These are phyloP conservation scores for Aquilaria yunnanensis DNA, from an alignment of 345 rosid genomes.

Conservation along the genomic window DNA sequence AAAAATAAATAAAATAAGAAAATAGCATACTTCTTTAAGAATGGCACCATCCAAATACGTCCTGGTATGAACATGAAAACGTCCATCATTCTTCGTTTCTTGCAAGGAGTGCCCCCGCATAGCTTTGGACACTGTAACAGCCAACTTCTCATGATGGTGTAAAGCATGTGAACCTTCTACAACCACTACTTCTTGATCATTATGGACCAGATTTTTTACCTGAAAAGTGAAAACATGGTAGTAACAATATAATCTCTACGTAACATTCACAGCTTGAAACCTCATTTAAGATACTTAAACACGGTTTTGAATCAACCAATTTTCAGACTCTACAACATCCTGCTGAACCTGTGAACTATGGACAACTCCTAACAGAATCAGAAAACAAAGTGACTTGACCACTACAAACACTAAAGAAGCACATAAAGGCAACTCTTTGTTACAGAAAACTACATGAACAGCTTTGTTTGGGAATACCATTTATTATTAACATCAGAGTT, in stretches of 20 bases:
- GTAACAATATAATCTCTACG: constrained; percentile 13
- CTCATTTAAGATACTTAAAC: constrained; percentile 4
- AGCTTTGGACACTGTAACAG: constrained; percentile 96
- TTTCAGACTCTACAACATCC: no score
- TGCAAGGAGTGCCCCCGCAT: constrained; percentile 97
- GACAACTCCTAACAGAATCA: no score
- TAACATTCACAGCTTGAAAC: not conserved
- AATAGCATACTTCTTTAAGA: constrained; percentile 79
- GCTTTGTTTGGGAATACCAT: no score
- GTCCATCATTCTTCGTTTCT: constrained; percentile 92
- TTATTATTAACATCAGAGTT: not conserved
- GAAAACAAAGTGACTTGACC: no score
- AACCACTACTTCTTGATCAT: constrained; percentile 88
- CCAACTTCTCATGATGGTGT: constrained; percentile 93
- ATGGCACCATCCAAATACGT: constrained; percentile 93
- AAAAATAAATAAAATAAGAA: not conserved
- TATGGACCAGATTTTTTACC: constrained; percentile 93
- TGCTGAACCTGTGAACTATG: no score
- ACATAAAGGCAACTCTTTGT: not conserved
- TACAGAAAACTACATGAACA: not conserved
- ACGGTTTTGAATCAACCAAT: not conserved
- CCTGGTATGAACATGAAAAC: constrained; percentile 93
- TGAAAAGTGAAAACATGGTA: constrained; percentile 17
- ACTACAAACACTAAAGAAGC: not conserved
- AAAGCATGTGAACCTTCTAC: constrained; percentile 85